Percentiles rank a stretch among this genome's conserved stretches.
phyloP scores from a whole-genome alignment of 2,329 filamentous ascomycete species.

The Colletotrichum cuscutae region DNA sequence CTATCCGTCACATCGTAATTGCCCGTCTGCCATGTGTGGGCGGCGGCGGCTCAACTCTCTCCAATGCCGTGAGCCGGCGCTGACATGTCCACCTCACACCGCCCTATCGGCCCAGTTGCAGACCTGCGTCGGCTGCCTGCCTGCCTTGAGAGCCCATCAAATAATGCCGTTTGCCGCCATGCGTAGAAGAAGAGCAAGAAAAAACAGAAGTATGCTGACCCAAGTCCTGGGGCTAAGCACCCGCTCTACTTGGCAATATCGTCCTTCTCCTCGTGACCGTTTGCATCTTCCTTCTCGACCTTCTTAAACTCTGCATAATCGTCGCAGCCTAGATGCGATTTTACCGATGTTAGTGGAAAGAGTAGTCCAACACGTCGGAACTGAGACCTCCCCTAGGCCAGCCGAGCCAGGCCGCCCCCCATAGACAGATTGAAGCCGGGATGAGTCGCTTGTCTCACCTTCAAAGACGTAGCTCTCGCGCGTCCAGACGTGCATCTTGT shows the following conservation, averaged over 20 bases:
- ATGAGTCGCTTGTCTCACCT: slow-evolving; percentile 42
- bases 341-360: not conserved
- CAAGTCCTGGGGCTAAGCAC: not conserved
- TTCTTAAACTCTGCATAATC: slow-evolving; percentile 28
- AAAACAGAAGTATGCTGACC: not conserved
- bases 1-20: slow-evolving; percentile 21
- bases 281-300: slow-evolving; percentile 12
- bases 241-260: slow-evolving; percentile 7
- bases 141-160: slow-evolving; percentile 22
- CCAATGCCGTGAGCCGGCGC: slow-evolving; percentile 10
- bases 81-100: slow-evolving; percentile 28
- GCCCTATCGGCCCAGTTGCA: slow-evolving; percentile 19
- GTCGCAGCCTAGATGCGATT: slow-evolving; percentile 17
- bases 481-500: slow-evolving; percentile 72
- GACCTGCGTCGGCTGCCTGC: slow-evolving; percentile 26
- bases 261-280: slow-evolving; percentile 6
- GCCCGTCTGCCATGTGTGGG: not conserved
- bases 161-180: slow-evolving; percentile 28
- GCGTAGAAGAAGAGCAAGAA: not conserved
- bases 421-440: not conserved
- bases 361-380: too few species aligned
- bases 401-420: not conserved
- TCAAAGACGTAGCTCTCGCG: slow-evolving; percentile 60
- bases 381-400: not conserved
- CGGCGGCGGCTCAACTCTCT: not conserved